Evolutionary conservation across 495 filamentous ascomycete genomes (phyloP).

Genomic region (Podospora conica): DNA sequence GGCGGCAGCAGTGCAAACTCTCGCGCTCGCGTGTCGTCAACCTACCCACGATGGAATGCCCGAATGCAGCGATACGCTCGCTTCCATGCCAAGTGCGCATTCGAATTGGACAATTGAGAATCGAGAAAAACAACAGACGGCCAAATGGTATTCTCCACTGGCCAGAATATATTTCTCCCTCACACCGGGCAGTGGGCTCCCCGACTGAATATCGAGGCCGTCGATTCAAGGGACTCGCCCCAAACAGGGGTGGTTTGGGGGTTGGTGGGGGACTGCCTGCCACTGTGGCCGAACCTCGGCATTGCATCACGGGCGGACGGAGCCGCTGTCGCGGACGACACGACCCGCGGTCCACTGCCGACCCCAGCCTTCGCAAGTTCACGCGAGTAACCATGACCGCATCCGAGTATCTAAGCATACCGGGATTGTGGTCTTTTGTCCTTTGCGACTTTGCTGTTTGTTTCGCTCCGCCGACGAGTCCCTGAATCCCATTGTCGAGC

Average conservation of each 20-base stretch:
- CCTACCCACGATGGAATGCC: not conserved
- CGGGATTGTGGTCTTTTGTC: not conserved
- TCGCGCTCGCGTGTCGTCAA: not conserved
- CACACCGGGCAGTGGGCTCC: not conserved
- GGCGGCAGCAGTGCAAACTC: not conserved
- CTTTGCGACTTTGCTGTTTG: not conserved
- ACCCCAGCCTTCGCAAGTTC: not conserved
- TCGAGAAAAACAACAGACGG: not conserved
- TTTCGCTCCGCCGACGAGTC: not conserved
- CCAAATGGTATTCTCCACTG: not conserved
- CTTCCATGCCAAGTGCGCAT: not conserved
- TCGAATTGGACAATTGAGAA: not conserved
- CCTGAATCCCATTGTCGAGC: not conserved
- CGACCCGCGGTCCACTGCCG: slow-evolving; percentile 3
- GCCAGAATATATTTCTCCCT: not conserved
- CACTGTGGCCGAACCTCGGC: slow-evolving; percentile 11
- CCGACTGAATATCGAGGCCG: not conserved
- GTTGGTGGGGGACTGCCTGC: not conserved
- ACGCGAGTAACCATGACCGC: slow-evolving; percentile 4
- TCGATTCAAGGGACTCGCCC: slow-evolving; percentile 1
- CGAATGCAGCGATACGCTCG: no score
- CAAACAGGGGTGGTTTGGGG: not conserved
- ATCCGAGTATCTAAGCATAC: not conserved
- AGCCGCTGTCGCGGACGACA: not conserved
- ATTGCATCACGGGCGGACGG: slow-evolving; percentile 7